Conservation (phyloP, 2,329 filamentous ascomycete genomes). For the Orbilia blumenaviensis region DNA sequence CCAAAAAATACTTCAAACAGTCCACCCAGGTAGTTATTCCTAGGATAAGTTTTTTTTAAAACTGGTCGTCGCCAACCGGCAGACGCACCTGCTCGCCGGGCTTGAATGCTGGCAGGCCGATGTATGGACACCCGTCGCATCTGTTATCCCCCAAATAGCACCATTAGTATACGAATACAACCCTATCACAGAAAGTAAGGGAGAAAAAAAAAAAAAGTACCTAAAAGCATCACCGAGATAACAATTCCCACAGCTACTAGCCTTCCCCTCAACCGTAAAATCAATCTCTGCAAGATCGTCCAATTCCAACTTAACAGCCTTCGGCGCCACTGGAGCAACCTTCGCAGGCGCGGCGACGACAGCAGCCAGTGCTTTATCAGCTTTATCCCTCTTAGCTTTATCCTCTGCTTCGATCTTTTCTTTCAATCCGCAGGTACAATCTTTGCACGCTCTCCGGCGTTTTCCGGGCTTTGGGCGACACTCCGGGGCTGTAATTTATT, state of each 20-base stretch:
- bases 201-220: slow-evolving; percentile 38
- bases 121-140: slow-evolving; percentile 77
- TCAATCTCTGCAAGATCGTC: slow-evolving; percentile 90
- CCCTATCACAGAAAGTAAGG: background rate
- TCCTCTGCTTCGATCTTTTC: slow-evolving; percentile 89
- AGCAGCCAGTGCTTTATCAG: slow-evolving; percentile 66
- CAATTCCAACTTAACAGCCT: slow-evolving; percentile 72
- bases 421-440: slow-evolving; percentile 94
- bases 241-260: slow-evolving; percentile 93
- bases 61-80: slow-evolving; percentile 83
- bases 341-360: slow-evolving; percentile 38
- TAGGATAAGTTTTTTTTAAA: no score
- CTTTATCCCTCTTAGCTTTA: slow-evolving; percentile 70
- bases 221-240: slow-evolving; percentile 86
- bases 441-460: slow-evolving; percentile 92
- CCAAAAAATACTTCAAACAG: no score
- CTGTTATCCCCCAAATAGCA: slow-evolving; percentile 55
- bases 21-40: no score
- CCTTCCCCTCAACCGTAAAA: slow-evolving; percentile 97
- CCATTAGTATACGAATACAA: background rate
- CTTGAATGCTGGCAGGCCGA: slow-evolving; percentile 94
- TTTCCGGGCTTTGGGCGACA: slow-evolving; percentile 88
- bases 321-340: slow-evolving; percentile 38
- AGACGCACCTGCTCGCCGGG: slow-evolving; percentile 92
- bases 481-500: slow-evolving; percentile 71